Percentiles rank a stretch among this genome's conserved stretches.
These are phyloP conservation scores for Alternaria consortialis DNA, from an alignment of 2,329 filamentous ascomycete species.

Conservation along the genomic window DNA sequence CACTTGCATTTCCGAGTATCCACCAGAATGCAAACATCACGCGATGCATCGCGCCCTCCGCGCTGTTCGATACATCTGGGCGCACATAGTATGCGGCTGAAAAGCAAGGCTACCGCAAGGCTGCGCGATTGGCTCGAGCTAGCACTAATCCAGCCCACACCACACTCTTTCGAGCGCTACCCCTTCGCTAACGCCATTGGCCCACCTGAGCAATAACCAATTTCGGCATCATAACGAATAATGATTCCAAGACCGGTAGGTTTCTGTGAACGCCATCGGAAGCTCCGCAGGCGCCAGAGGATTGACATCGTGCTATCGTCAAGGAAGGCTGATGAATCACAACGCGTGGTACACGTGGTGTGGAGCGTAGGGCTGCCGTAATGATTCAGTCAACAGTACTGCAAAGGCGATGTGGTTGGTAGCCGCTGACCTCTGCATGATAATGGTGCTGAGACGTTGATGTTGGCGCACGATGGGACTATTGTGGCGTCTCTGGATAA, in stretches of 20 bases:
- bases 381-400: background rate
- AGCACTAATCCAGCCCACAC: background rate
- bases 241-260: background rate
- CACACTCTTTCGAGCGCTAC: background rate
- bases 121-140: background rate
- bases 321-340: background rate
- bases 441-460: background rate
- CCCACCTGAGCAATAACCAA: background rate
- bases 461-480: background rate
- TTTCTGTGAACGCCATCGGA: background rate
- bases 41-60: background rate
- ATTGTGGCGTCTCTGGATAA: background rate
- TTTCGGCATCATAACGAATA: background rate
- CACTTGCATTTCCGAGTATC: background rate
- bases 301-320: background rate
- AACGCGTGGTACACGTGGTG: background rate
- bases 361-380: background rate
- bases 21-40: background rate
- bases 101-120: background rate
- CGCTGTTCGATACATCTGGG: background rate
- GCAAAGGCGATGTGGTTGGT: background rate
- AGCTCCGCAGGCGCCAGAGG: background rate
- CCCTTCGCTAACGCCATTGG: background rate
- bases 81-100: background rate
- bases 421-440: background rate